Base-by-base conservation (phyloP, 2,329 filamentous ascomycete species). In the Penicillium hesseltinei region DNA sequence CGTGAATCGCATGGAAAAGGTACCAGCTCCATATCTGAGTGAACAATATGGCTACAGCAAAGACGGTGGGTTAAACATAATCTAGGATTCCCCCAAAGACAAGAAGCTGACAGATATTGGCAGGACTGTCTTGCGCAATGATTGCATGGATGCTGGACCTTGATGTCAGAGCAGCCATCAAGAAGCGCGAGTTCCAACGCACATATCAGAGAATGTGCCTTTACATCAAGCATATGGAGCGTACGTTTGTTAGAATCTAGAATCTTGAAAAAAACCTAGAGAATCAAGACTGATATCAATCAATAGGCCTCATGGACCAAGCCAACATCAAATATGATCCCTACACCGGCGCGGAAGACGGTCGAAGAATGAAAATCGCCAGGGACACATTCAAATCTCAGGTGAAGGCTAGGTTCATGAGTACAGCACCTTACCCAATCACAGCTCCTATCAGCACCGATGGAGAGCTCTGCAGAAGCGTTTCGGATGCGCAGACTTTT, bases 111-210 rank as follows among this genome's bases (percentile, higher is more conserved):
- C 35, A 36, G 6, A 27, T 36, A 27, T 19, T 4, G 4, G 8
- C 21, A 57, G 54, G 49, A 19, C 42, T 57, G 1, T 47, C 54
- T 5, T 45, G 54, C 10, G 54, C 54, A 42, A 53, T 53, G 49
- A 53, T 57, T 17, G 36, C 54, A 5, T 57, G 54, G 54, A 57
- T 57, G 49, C 10, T 57, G 13, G 54, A 57, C 27, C 39, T 57
- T n/a, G 15, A 53, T 23, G 23, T 53, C 8, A 38, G 54, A 42
- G 49, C 54, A 33, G 19, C 48, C 19, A 47, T 42, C 29, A 57
- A 53, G 29, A 53, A 45, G 21, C 54, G 54, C 35, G 54, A 57
- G 23, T 36, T 53, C 13, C 40, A 53, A 33, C 54, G 54, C 8
- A 57, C 54, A 17, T 46, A 39, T 31, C 42, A 53, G 15, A 47